These are phyloP conservation scores for Trichoderma endophyticum DNA, from an alignment of 2,329 filamentous ascomycete species.

Conservation along the genomic window DNA sequence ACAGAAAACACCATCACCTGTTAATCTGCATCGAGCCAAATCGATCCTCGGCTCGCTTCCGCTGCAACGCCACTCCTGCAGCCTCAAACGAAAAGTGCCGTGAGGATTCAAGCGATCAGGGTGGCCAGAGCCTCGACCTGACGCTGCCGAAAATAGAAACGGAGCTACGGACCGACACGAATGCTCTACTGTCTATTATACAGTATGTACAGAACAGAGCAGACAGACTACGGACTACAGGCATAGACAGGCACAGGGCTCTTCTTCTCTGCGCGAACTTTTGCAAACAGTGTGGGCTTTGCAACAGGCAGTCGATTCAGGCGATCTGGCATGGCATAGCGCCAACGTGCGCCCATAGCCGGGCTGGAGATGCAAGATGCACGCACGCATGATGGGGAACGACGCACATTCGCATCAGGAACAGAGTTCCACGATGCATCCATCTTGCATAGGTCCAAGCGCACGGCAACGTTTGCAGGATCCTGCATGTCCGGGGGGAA, in stretches of 20 bases:
- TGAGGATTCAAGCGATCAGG: not conserved
- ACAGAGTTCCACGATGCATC: constrained; percentile 15
- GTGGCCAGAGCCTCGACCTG: not conserved
- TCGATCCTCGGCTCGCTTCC: not conserved
- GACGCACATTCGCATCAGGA: constrained; percentile 16
- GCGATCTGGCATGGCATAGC: constrained; percentile 18
- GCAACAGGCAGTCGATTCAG: not conserved
- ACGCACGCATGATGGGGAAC: constrained; percentile 17
- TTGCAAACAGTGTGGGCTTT: not conserved
- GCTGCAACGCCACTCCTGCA: not conserved
- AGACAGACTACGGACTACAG: not conserved
- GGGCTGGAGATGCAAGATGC: constrained; percentile 17
- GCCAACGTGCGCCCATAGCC: constrained; percentile 15
- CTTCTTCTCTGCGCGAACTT: not conserved
- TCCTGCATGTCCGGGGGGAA: constrained; percentile 6
- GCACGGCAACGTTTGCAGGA: constrained; percentile 5
- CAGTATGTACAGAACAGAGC: not conserved
- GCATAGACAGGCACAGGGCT: not conserved
- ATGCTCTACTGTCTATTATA: not conserved
- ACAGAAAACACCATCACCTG: not conserved
- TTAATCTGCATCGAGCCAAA: not conserved
- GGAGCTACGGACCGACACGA: not conserved
- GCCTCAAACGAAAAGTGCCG: not conserved
- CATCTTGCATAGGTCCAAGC: constrained; percentile 13
- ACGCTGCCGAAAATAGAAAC: constrained; percentile 10